A percentile compares a stretch with the other conserved stretches of the same genome.
Conservation (phyloP, 2,329 filamentous ascomycete species). For the Pestalotiopsis sp. region DNA sequence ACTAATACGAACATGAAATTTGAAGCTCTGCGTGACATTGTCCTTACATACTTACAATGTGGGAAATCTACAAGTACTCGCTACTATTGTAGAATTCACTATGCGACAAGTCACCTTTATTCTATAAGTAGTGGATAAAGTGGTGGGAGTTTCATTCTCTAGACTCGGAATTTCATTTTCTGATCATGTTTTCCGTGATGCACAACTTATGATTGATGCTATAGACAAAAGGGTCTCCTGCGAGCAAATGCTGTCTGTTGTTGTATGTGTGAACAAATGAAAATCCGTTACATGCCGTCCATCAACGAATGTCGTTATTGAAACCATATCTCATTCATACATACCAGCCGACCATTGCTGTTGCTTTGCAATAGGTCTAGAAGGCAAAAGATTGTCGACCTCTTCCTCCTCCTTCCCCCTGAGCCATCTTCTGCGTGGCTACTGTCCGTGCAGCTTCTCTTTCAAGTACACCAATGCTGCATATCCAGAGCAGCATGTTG, state of each 20-base stretch:
- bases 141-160: not conserved
- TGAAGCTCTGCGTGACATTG: too few species aligned
- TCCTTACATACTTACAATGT: too few species aligned
- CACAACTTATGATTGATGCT: not conserved
- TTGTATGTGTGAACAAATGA: not conserved
- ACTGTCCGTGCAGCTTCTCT: slow-evolving; percentile 57
- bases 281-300: not conserved
- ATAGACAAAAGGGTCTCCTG: not conserved
- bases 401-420: not conserved
- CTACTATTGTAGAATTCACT: too few species aligned
- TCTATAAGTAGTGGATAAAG: not conserved
- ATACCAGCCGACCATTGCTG: not conserved
- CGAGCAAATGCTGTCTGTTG: not conserved
- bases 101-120: too few species aligned
- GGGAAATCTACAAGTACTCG: too few species aligned
- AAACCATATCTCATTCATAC: not conserved
- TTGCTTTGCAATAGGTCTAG: not conserved
- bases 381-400: not conserved
- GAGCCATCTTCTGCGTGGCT: slow-evolving; percentile 4
- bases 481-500: slow-evolving; percentile 69
- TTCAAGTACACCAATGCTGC: slow-evolving; percentile 67
- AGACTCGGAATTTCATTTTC: not conserved
- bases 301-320: not conserved
- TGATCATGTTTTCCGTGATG: not conserved
- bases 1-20: too few species aligned